These are phyloP conservation scores for Botrytis galanthina DNA, from an alignment of 2,329 filamentous ascomycete genomes.

Conservation along the genomic window DNA sequence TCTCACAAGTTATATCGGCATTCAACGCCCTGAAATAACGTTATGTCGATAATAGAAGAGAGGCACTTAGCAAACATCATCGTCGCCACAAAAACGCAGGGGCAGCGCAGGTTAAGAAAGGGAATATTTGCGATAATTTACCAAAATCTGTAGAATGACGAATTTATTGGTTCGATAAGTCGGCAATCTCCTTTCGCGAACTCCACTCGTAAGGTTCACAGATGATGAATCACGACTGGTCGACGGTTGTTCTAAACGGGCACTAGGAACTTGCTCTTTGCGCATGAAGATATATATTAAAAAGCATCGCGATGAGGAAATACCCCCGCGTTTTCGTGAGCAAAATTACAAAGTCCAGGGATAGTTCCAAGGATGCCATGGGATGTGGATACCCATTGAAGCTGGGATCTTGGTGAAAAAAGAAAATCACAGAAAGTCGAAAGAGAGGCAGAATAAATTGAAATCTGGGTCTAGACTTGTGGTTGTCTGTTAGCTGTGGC, in stretches of 20 bases:
- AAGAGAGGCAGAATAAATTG: not conserved
- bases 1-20: not conserved
- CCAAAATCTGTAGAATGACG: not conserved
- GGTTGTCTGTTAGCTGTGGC: not conserved
- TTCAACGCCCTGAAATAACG: not conserved
- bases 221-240: not conserved
- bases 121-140: not conserved
- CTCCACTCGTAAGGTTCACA: not conserved
- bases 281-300: not conserved
- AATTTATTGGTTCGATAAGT: not conserved
- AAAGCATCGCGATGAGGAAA: not conserved
- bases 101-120: not conserved
- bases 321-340: not conserved
- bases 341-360: not conserved
- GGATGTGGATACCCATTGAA: not conserved
- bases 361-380: not conserved
- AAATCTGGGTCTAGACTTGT: not conserved
- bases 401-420: not conserved
- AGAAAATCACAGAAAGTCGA: not conserved
- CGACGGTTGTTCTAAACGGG: not conserved
- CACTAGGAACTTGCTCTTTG: not conserved
- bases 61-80: not conserved
- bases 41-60: not conserved
- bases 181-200: not conserved
- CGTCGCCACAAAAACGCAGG: not conserved